Base-by-base conservation (phyloP, 495 filamentous ascomycete species). In the Lasiosphaeria hispida region DNA sequence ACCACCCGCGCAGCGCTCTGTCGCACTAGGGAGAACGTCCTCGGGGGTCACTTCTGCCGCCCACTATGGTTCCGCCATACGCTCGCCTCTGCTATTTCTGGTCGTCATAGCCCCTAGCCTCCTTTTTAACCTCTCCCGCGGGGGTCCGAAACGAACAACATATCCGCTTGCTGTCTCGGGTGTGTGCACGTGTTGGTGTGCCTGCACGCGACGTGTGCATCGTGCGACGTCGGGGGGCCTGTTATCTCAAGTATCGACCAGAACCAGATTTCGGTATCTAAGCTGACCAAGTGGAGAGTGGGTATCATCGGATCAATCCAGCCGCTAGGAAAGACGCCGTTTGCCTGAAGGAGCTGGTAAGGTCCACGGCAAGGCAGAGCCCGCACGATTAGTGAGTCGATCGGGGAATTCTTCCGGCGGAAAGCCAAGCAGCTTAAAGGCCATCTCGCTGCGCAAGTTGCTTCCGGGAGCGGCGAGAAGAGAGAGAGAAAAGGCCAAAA, bases 11-110 rank as follows among this genome's bases (percentile, higher is more conserved):
- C 44, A 19, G 41, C 34, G 18, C 49, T 18, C 53, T n/a, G 52
- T 53, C 53, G 54, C 43, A 52, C 43, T 40, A 11, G 23, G 44
- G 47, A 55, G 14, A 13, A 2, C 41, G 19, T 48, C 14, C 38
- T 41, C 45, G 42, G 34, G 45, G 33, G 30, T 11, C 18, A 39
- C 35, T 23, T 42, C 19, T 42, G n/a, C 49, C 60, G 50, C 57
- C 50, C 61, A 58, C 53, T 55, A 66, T 69, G 63, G 58, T 58
- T 49, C 56, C 61, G 56, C 60, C 55, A 60, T 55, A 54, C 50
- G 43, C 53, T 15, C n/a, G n/a, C 39, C 38, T 35, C 47, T 35
- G 30, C 47, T 50, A 19, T 34, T 33, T 33, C 39, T 57, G 18
- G 42, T 62, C 52, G 18, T 63, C 63, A 41, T 61, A 57, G 51